A percentile compares a stretch with the other conserved stretches of the same genome.
These are phyloP conservation scores for Thelephora terrestris DNA, from an alignment of 1,284 basidiomycete species.

Conservation along the genomic window DNA sequence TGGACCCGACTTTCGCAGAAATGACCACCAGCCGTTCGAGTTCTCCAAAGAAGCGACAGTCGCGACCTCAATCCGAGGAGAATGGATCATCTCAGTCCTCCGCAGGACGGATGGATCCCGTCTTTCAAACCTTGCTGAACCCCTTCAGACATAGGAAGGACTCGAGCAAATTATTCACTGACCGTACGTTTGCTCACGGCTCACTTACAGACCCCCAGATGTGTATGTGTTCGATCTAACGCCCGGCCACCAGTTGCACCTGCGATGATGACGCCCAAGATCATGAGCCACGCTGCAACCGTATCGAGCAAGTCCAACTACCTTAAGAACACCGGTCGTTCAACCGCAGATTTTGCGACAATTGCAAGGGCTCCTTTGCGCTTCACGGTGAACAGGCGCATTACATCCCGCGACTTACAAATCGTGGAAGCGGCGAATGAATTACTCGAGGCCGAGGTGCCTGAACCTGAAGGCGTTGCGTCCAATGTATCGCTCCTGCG, in stretches of 20 bases:
- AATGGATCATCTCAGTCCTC: neutral
- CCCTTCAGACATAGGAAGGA: slow-evolving; percentile 62
- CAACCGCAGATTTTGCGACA: slow-evolving; percentile 54
- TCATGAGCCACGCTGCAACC: slow-evolving; percentile 59
- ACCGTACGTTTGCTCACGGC: slow-evolving; percentile 38
- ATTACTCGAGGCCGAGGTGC: slow-evolving; percentile 62
- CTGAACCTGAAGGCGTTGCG: slow-evolving; percentile 53
- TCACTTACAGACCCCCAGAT: neutral
- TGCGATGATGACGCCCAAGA: slow-evolving; percentile 80
- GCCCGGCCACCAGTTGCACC: slow-evolving; percentile 59
- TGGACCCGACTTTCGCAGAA: neutral
- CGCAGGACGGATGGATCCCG: slow-evolving; percentile 34
- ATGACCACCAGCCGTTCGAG: neutral
- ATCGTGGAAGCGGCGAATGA: slow-evolving; percentile 77
- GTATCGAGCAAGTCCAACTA: slow-evolving; percentile 26
- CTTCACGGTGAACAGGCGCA: slow-evolving; percentile 50
- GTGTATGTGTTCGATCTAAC: slow-evolving; percentile 4
- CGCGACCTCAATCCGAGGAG: neutral
- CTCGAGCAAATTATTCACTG: slow-evolving; percentile 58
- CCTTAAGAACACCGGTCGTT: slow-evolving; percentile 23
- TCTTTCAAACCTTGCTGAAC: slow-evolving; percentile 57
- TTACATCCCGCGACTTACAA: slow-evolving; percentile 75
- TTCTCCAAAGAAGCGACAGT: neutral
- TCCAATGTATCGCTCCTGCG: slow-evolving; percentile 67
- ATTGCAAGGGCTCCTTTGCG: slow-evolving; percentile 64